Conservation (phyloP, 2,329 filamentous ascomycete species). For the Beauveria bassiana region DNA sequence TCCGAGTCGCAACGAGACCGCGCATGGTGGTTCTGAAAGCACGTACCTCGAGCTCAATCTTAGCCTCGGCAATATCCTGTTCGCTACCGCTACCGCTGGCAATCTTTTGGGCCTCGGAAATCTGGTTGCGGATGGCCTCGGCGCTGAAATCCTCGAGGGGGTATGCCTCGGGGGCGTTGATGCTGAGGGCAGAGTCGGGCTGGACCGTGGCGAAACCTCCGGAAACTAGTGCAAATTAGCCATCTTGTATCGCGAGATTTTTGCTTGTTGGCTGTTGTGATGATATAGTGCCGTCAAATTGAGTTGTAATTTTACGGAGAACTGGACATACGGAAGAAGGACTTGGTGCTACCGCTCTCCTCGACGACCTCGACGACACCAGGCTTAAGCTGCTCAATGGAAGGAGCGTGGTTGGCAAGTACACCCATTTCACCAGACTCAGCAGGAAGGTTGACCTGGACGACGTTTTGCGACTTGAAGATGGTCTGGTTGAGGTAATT, state of each 20-base stretch:
- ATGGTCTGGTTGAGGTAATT: constrained; percentile 57
- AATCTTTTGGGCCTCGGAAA: constrained; percentile 93
- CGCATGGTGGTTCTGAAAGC: neutral
- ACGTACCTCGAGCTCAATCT: constrained; percentile 94
- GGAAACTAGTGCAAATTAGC: constrained; percentile 55
- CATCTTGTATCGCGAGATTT: neutral
- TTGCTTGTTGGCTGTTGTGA: neutral
- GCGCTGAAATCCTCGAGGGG: constrained; percentile 92
- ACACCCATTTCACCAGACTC: constrained; percentile 99
- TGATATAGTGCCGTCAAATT: neutral
- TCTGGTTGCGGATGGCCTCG: constrained; percentile 82
- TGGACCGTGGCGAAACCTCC: constrained; percentile 96
- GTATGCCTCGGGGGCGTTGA: constrained; percentile 96
- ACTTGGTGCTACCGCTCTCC: constrained; percentile 83
- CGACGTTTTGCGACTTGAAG: constrained; percentile 61
- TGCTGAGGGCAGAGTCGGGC: constrained; percentile 89
- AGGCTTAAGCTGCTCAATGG: constrained; percentile 98
- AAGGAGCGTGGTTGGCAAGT: constrained; percentile 96
- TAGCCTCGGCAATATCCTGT: constrained; percentile 96
- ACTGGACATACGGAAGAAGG: constrained; percentile 81
- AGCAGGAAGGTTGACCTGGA: constrained; percentile 98
- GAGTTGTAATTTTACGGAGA: neutral
- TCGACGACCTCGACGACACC: constrained; percentile 93
- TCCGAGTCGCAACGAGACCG: neutral
- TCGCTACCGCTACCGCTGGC: constrained; percentile 84